Conservation (phyloP, 2,329 filamentous ascomycete genomes). For the Phialophora macrospora region DNA sequence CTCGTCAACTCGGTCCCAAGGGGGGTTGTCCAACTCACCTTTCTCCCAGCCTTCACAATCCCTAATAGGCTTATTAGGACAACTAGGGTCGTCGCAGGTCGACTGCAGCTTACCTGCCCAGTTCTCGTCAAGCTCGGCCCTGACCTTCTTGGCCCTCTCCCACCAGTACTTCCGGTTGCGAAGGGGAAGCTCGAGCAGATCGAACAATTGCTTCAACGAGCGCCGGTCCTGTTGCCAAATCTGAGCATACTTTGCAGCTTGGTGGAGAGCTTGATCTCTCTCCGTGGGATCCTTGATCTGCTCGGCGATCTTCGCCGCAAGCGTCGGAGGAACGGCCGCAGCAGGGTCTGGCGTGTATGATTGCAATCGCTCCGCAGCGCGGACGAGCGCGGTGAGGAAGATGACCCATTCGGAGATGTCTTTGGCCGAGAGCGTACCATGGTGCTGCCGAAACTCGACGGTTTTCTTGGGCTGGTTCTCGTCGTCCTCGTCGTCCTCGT, state of each 20-base stretch:
- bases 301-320: conserved; percentile 5
- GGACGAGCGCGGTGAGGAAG: conserved; percentile 29
- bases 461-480: conserved; percentile 12
- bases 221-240: conserved; percentile 10
- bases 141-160: conserved; percentile 13
- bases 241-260: conserved; percentile 20
- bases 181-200: conserved; percentile 24
- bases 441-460: conserved; percentile 31
- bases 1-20: conserved; percentile 15
- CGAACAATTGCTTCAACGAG: conserved; percentile 28
- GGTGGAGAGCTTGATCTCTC: background rate
- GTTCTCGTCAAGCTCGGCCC: background rate
- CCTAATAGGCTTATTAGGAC: background rate
- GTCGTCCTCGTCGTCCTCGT: too few species aligned
- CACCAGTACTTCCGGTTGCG: conserved; percentile 24
- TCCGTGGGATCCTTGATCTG: background rate
- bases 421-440: conserved; percentile 21
- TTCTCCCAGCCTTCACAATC: conserved; percentile 25
- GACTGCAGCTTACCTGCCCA: background rate
- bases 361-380: conserved; percentile 20
- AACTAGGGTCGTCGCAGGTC: conserved; percentile 1
- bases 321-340: background rate
- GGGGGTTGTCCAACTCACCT: conserved; percentile 21
- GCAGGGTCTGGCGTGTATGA: background rate
- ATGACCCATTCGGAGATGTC: conserved; percentile 29